Evolutionary conservation across 768 basidiomycete species (phyloP), one percentile per base, ranked within the genome.

Genomic region (Mycena vitilis): DNA sequence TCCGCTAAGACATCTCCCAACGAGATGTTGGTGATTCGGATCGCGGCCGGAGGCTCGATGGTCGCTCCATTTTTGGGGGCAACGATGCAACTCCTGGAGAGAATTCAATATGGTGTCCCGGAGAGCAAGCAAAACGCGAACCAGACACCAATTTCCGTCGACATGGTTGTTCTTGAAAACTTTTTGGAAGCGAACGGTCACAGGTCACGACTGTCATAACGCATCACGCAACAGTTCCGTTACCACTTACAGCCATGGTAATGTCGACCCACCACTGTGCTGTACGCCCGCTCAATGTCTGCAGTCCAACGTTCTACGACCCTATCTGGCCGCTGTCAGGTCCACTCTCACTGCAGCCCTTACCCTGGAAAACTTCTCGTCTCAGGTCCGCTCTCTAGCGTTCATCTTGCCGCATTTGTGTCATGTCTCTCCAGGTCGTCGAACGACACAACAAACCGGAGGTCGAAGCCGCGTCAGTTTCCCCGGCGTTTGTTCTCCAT

Each of bases 371-470:
- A 95, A 96, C 87, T 99, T 99, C 84, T 89, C 95, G 56, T 99
- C 97, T 13, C 97, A 99, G 87, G 94, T 95, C 57, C 47, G 61
- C 63, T 61, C 37, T 72, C 52, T 25, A 34, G 23, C 59, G 13
- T 16, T 30, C 57, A 56, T 58, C 34, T 18, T 57, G 70, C 44
- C 48, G 66, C 66, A 54, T 59, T 60, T 45, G 64, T 55, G 69
- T 55, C 58, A 49, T 62, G 60, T 67, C 51, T 63, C 74, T 74
- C 58, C 68, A 97, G 95, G 91, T 98, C 66, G 96, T 98, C 59
- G 97, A 98, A 80, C 85, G 97, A 55, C 97, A 98, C 83, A 98
- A 99, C 80, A 95, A 96, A 74, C 97, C 97, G 58, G 97, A 99
- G 78, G 90, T 98, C 15, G 97, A 99, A 81, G 90, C 90, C 38